Base-by-base conservation (phyloP, 176 grass and related monocot species). In the Microstegium vimineum region DNA sequence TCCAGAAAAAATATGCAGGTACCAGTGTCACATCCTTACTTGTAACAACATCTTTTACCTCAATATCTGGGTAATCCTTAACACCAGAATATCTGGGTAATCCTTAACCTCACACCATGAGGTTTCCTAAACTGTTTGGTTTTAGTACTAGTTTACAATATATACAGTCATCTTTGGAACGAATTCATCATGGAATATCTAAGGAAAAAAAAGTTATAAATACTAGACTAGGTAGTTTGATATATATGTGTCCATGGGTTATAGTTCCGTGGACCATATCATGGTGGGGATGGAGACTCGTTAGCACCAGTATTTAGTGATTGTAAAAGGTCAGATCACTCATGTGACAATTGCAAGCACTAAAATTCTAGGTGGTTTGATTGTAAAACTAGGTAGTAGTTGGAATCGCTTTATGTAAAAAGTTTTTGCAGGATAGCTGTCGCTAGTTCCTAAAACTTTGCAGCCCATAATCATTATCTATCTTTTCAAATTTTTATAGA, bases 391-490 rank as follows among this genome's bases (percentile, higher is more conserved):
- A 47, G 36, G 14, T 67, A n/a, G n/a, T 47, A 38, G 61, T 34
- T 42, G 61, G 73, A 68, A 81, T 60, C 41, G 11, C 28, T 32
- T 81, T 81, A n/a, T 35, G 41, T 49, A 66, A 64, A 32, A 75
- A 10, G 8, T 46, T 34, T 77, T 8, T 47, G 12, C 64, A 5
- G 41, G 8, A 70, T 64, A 71, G 64, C 31, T 82, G 73, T 71
- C 41, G 33, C 32, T 74, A 10, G 42, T 25, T 80, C 51, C 11
- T 37, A 28, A 61, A 87, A 69, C 6, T 81, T 60, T 12, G 26
- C n/a, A 66, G 56, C 9, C 22, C 40, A 12, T 11, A 75, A 6
- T 75, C 9, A 49, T 75, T 66, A 4, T 66, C 65, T 47, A 52
- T 52, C n/a, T n/a, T 52, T 14, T 6, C 5, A 12, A 18, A 22